Percentiles rank a stretch among this genome's conserved stretches.
phyloP scores from a whole-genome alignment of 768 basidiomycete species.

The Harrya chromipes region DNA sequence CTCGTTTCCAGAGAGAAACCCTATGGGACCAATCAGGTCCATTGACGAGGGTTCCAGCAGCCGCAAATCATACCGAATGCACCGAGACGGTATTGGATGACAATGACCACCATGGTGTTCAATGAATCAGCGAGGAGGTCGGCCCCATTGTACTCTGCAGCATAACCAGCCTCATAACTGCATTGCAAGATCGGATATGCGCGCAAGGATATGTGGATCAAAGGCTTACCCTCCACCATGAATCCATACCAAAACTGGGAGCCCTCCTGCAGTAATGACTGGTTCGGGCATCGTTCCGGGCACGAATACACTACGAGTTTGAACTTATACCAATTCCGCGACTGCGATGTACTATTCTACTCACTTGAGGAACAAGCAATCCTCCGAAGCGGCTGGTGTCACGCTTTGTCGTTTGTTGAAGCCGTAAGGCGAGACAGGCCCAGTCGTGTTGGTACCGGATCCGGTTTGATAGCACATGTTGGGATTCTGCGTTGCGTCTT shows the following conservation, averaged over 20 bases:
- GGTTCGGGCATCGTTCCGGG: slow-evolving; percentile 8
- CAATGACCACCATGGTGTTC: slow-evolving; percentile 24
- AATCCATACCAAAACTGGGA: slow-evolving; percentile 36
- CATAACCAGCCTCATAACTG: slow-evolving; percentile 26
- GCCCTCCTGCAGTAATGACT: neutral
- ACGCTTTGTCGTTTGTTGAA: slow-evolving; percentile 6
- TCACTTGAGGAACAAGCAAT: slow-evolving; percentile 30
- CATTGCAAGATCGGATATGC: neutral
- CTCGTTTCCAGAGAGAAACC: slow-evolving; percentile 31
- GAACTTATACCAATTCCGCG: too few relatives aligned
- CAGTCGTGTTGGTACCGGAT: slow-evolving; percentile 4
- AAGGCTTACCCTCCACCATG: slow-evolving; percentile 34
- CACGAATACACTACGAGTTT: slow-evolving; percentile 6
- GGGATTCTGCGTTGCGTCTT: slow-evolving; percentile 27
- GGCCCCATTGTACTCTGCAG: slow-evolving; percentile 13
- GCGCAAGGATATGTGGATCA: neutral
- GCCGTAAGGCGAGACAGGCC: slow-evolving; percentile 1
- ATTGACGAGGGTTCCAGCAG: neutral
- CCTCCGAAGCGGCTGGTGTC: slow-evolving; percentile 21
- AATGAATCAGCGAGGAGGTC: slow-evolving; percentile 26
- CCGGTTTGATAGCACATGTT: slow-evolving; percentile 23
- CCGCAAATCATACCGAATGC: slow-evolving; percentile 24
- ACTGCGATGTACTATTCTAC: neutral
- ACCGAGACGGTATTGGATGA: slow-evolving; percentile 37
- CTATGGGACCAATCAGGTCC: slow-evolving; percentile 12